Evolutionary conservation across 176 grass and related monocot species (phyloP).

Genomic region (Cenchrus purpureus): DNA sequence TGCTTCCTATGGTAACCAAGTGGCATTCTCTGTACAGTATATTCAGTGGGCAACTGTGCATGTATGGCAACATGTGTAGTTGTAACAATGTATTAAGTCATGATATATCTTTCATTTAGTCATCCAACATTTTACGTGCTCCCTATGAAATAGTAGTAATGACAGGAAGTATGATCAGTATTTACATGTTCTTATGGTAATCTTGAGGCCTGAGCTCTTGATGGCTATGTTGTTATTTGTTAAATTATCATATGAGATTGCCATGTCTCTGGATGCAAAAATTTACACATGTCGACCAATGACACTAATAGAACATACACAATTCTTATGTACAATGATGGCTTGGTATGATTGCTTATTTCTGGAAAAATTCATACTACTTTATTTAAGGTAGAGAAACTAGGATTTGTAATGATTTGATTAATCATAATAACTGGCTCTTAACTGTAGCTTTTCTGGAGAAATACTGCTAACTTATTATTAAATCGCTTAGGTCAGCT

Average conservation of each 20-base stretch:
- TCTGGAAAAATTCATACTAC: neutral
- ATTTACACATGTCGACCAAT: neutral
- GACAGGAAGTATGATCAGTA: neutral
- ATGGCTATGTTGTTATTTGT: neutral
- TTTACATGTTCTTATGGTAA: neutral
- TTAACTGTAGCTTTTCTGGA: neutral
- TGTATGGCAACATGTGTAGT: neutral
- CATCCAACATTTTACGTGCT: neutral
- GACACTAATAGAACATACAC: neutral
- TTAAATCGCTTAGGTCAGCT: neutral
- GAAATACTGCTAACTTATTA: too few relatives aligned
- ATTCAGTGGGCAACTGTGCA: neutral
- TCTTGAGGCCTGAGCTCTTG: too few relatives aligned
- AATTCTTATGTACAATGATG: neutral
- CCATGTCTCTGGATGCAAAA: neutral
- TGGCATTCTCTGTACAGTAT: neutral
- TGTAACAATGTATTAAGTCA: neutral
- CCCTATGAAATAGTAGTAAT: neutral
- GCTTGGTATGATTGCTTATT: constrained; percentile 9
- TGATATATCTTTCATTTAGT: neutral
- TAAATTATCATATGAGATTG: neutral
- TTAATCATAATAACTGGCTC: constrained; percentile 1
- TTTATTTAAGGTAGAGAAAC: constrained; percentile 15
- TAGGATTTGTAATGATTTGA: constrained; percentile 9
- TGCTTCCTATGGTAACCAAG: too few relatives aligned